These are phyloP conservation scores for Cryptosporidium canis DNA, from an alignment of 169 alveolate species.

Conservation along the genomic window DNA sequence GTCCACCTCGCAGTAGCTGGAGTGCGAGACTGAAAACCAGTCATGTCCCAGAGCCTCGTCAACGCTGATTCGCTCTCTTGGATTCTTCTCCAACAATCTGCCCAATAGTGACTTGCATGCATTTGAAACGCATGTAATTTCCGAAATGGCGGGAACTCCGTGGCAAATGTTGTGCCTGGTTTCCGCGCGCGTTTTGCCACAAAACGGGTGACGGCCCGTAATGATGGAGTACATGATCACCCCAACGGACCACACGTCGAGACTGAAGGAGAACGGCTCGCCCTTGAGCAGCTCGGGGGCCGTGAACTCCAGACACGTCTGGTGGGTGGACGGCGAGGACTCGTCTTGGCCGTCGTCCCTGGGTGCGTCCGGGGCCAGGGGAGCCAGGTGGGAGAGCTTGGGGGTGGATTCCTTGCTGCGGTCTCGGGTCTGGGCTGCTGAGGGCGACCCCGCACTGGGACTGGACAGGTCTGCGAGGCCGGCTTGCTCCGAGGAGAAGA, in stretches of 20 bases:
- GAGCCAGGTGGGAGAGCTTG: too few relatives aligned
- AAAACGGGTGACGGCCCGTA: constrained; percentile 73
- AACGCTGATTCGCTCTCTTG: constrained; percentile 30
- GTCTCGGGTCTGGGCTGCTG: neutral
- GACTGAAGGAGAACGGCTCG: constrained; percentile 43
- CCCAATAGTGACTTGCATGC: constrained; percentile 10
- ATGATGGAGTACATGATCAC: constrained; percentile 64
- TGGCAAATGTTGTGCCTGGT: constrained; percentile 25
- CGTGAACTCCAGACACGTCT: neutral
- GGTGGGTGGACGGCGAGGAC: neutral
- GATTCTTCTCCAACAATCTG: constrained; percentile 42
- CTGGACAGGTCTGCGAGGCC: neutral
- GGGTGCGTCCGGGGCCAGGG: neutral
- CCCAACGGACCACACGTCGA: constrained; percentile 74
- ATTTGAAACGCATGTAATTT: constrained; percentile 13
- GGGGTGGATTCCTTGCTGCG: neutral
- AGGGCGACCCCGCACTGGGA: neutral
- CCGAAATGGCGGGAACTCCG: constrained; percentile 8
- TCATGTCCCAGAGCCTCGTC: constrained; percentile 63
- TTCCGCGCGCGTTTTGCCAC: constrained; percentile 21
- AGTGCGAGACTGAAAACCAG: constrained; percentile 40
- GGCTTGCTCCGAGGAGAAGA: neutral
- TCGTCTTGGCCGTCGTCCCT: neutral
- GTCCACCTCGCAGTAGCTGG: constrained; percentile 32
- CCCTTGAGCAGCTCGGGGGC: constrained; percentile 67